phyloP scores from a whole-genome alignment of 176 grass and related monocot genomes.

The Raddia distichophylla region DNA sequence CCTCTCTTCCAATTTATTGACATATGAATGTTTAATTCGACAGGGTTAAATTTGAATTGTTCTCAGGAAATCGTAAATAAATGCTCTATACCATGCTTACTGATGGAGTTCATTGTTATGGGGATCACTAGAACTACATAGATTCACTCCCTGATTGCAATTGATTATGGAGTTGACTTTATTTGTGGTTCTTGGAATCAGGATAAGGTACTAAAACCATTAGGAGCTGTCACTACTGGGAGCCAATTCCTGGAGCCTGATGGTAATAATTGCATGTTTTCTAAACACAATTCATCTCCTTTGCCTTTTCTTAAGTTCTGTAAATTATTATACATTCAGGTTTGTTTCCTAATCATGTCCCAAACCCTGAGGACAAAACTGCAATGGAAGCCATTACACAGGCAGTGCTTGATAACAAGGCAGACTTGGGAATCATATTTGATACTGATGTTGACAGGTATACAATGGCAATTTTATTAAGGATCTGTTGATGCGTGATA shows the following conservation, averaged over 20 bases:
- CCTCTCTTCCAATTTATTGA: not conserved
- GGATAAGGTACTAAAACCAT: constrained; percentile 86
- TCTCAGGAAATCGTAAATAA: not conserved
- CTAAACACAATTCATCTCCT: not conserved
- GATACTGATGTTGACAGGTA: constrained; percentile 99
- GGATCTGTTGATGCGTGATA: not conserved
- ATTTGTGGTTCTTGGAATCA: constrained; percentile 45
- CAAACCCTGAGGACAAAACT: constrained; percentile 94
- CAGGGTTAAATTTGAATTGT: not conserved
- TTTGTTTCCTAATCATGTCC: constrained; percentile 97
- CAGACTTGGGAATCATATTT: constrained; percentile 98
- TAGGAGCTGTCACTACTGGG: constrained; percentile 81
- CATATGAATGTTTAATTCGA: not conserved
- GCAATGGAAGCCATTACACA: constrained; percentile 93
- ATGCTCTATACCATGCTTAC: not conserved
- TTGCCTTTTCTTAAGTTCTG: constrained; percentile 30
- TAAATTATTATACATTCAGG: constrained; percentile 46
- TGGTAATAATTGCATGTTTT: constrained; percentile 63
- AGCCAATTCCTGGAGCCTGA: constrained; percentile 97
- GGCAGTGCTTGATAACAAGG: constrained; percentile 87
- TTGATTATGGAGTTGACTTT: constrained; percentile 23
- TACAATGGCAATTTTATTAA: constrained; percentile 26
- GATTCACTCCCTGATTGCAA: not conserved
- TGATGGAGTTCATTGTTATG: not conserved
- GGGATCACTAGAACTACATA: not conserved